These are phyloP conservation scores for Aspergillus ellipticus DNA, from an alignment of 495 filamentous ascomycete genomes.

Conservation along the genomic window DNA sequence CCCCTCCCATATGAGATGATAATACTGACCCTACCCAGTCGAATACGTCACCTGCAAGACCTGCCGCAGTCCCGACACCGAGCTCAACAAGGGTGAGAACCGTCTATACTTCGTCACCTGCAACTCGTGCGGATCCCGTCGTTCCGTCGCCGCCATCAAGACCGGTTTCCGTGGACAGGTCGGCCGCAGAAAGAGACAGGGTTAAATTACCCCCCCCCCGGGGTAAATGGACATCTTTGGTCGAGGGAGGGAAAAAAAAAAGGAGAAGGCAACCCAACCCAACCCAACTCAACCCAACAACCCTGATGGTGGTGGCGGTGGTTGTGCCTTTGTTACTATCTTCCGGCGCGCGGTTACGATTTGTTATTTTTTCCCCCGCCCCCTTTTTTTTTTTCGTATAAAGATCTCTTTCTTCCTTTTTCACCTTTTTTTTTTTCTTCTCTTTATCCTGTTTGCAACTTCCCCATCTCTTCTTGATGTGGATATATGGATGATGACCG, in stretches of 20 bases:
- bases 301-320: neutral
- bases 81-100: constrained; percentile 98
- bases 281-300: too few species aligned
- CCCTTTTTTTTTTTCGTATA: neutral
- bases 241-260: constrained; percentile 15
- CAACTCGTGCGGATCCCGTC: constrained; percentile 85
- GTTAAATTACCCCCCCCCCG: constrained; percentile 25
- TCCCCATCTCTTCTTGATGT: constrained; percentile 3
- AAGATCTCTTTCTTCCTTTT: neutral
- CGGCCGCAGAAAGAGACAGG: constrained; percentile 78
- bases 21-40: constrained; percentile 46
- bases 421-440: neutral
- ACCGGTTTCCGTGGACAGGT: constrained; percentile 98
- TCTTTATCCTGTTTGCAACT: constrained; percentile 11
- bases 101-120: constrained; percentile 82
- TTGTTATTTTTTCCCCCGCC: constrained; percentile 8
- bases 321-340: constrained; percentile 6
- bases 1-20: too few species aligned
- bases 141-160: constrained; percentile 96
- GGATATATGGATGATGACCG: constrained; percentile 15
- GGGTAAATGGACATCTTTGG: constrained; percentile 20
- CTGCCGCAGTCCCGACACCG: constrained; percentile 89
- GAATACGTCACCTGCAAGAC: constrained; percentile 99
- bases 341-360: constrained; percentile 18
- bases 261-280: neutral